A percentile compares a stretch with the other conserved stretches of the same genome.
phyloP scores from a whole-genome alignment of 192 early-diverging fungal species.

The Coemansia biformis region DNA sequence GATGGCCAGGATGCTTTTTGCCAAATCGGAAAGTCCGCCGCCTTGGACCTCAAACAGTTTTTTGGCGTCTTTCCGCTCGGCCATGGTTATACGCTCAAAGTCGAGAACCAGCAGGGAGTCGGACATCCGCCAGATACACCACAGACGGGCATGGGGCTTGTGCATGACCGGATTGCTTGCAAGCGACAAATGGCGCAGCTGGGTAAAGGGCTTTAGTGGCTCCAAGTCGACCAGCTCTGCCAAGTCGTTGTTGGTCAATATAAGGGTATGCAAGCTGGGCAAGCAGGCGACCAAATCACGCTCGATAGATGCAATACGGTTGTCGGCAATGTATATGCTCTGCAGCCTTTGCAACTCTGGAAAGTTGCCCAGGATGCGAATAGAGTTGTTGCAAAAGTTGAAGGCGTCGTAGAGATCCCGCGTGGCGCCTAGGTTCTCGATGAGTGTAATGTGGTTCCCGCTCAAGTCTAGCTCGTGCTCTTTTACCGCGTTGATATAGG shows the following conservation, averaged over 20 bases:
- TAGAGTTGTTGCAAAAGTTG: slow-evolving; percentile 89
- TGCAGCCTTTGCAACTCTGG: slow-evolving; percentile 73
- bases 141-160: slow-evolving; percentile 77
- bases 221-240: slow-evolving; percentile 82
- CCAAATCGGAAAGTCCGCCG: slow-evolving; percentile 61
- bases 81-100: slow-evolving; percentile 70
- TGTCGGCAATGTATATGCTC: slow-evolving; percentile 75
- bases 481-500: slow-evolving; percentile 79
- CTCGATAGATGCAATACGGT: slow-evolving; percentile 83
- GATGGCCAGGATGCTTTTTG: slow-evolving; percentile 59
- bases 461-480: slow-evolving; percentile 88
- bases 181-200: slow-evolving; percentile 64
- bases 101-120: slow-evolving; percentile 72
- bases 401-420: slow-evolving; percentile 92
- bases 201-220: slow-evolving; percentile 51
- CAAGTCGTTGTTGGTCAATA: slow-evolving; percentile 85
- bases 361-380: slow-evolving; percentile 81
- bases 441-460: slow-evolving; percentile 77
- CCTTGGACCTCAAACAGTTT: slow-evolving; percentile 61
- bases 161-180: slow-evolving; percentile 83
- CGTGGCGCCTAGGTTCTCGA: slow-evolving; percentile 94
- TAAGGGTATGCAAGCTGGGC: slow-evolving; percentile 72
- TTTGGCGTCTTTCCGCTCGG: slow-evolving; percentile 76
- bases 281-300: slow-evolving; percentile 56
- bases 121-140: slow-evolving; percentile 76